phyloP scores from a whole-genome alignment of 768 basidiomycete species.

The Cyclocybe aegerita region DNA sequence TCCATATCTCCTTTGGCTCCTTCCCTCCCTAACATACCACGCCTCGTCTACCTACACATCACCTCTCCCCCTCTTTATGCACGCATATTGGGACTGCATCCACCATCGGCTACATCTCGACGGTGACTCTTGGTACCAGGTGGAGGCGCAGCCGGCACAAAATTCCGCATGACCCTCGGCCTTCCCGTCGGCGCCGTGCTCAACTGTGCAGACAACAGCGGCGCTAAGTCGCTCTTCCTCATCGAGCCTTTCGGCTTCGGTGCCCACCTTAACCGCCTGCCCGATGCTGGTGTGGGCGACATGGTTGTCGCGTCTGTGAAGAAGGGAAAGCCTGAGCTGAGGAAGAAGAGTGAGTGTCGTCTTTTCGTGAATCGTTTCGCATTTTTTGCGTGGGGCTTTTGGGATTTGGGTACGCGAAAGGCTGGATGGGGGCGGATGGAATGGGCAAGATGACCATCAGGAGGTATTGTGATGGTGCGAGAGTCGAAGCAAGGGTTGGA shows the following conservation, averaged over 20 bases:
- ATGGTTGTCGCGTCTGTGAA: slow-evolving; percentile 98
- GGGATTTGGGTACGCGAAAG: background rate
- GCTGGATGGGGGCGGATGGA: background rate
- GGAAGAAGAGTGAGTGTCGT: slow-evolving; percentile 90
- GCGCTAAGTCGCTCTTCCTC: slow-evolving; percentile 92
- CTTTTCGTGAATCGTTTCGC: too few relatives aligned
- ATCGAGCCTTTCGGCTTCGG: slow-evolving; percentile 97
- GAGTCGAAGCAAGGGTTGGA: background rate
- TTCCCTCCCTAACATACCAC: background rate
- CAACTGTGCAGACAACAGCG: slow-evolving; percentile 99
- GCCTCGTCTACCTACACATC: background rate
- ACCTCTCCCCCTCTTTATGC: too few relatives aligned
- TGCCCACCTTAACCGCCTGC: slow-evolving; percentile 94
- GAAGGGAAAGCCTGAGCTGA: slow-evolving; percentile 99
- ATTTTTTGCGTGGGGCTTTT: background rate
- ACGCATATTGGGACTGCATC: background rate
- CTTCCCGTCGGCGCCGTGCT: slow-evolving; percentile 92
- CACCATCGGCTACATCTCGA: background rate
- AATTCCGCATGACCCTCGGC: slow-evolving; percentile 94
- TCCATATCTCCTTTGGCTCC: background rate
- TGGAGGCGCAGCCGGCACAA: slow-evolving; percentile 84
- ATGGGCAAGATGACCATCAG: background rate
- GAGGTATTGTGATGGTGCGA: background rate
- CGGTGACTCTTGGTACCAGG: slow-evolving; percentile 20
- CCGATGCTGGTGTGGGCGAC: slow-evolving; percentile 93